Percentiles rank a stretch among this genome's conserved stretches.
Evolutionary conservation across 768 basidiomycete genomes (phyloP).

Genomic region (Phallus indusiatus): DNA sequence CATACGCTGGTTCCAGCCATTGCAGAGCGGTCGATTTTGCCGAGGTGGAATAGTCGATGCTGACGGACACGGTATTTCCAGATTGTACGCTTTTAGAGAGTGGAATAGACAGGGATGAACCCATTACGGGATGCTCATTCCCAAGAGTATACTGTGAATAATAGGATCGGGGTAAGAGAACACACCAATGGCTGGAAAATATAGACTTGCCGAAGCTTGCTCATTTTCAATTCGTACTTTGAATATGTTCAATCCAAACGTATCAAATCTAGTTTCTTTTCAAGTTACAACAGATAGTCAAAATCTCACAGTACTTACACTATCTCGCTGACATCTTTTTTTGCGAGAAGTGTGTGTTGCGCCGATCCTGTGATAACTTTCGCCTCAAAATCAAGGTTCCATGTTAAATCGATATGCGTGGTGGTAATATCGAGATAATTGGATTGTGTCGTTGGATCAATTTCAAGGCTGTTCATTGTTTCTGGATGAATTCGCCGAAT

Average conservation of each 20-base stretch:
- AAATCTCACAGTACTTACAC: constrained; percentile 36
- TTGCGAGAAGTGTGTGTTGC: constrained; percentile 49
- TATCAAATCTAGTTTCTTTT: constrained; percentile 51
- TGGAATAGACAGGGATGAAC: constrained; percentile 58
- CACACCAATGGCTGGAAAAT: constrained; percentile 3
- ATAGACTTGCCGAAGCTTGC: constrained; percentile 34
- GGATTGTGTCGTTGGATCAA: constrained; percentile 67
- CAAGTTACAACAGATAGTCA: not conserved
- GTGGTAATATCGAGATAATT: constrained; percentile 67
- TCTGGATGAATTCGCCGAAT: no score
- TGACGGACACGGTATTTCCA: constrained; percentile 36
- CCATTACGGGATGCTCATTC: constrained; percentile 60
- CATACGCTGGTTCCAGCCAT: constrained; percentile 76
- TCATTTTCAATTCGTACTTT: constrained; percentile 42
- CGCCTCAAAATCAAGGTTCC: constrained; percentile 65
- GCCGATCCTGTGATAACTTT: constrained; percentile 57
- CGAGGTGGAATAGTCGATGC: constrained; percentile 64
- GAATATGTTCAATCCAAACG: constrained; percentile 53
- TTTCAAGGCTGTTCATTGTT: not conserved
- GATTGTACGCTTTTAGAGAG: constrained; percentile 35
- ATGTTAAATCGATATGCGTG: constrained; percentile 62
- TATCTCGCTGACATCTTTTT: constrained; percentile 45
- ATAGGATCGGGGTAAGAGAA: not conserved
- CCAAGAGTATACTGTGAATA: constrained; percentile 41
- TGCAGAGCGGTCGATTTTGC: constrained; percentile 68